These are phyloP conservation scores for Paramecium pentaurelia DNA, from an alignment of 73 alveolate species.

Conservation along the genomic window DNA sequence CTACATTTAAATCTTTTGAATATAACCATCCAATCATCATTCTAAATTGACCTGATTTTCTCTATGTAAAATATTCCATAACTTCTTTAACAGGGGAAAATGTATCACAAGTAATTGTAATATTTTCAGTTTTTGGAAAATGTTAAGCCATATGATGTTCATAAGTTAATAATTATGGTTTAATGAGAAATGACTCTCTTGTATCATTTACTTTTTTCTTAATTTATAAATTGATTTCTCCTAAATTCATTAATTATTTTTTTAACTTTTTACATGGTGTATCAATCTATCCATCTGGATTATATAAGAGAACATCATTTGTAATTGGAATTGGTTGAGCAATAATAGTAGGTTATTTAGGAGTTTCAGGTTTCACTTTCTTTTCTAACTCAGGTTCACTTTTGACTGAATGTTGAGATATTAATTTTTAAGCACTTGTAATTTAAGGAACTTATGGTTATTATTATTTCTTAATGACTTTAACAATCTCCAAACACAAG, in stretches of 20 bases:
- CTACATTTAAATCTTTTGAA: not conserved
- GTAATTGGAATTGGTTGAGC: not conserved
- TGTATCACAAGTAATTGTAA: not conserved
- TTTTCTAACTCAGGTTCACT: not conserved
- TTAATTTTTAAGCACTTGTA: not conserved
- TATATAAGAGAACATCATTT: not conserved
- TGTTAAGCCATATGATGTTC: not conserved
- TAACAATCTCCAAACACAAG: not conserved
- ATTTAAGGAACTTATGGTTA: not conserved
- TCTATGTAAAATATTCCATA: not conserved
- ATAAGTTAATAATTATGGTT: not conserved
- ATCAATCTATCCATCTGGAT: conserved; percentile 29
- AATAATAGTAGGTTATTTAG: not conserved
- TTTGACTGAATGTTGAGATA: not conserved
- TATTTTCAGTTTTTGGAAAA: not conserved
- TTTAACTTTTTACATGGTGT: not conserved
- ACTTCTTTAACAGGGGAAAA: not conserved
- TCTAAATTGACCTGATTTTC: not conserved
- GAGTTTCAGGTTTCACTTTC: not conserved
- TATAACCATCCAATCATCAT: conserved; percentile 27
- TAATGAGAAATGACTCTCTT: not conserved
- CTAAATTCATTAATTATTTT: not conserved
- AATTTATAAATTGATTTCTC: not conserved
- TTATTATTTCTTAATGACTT: not conserved
- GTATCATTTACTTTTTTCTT: not conserved